phyloP scores from a whole-genome alignment of 495 filamentous ascomycete species.

The Terfezia boudieri region DNA sequence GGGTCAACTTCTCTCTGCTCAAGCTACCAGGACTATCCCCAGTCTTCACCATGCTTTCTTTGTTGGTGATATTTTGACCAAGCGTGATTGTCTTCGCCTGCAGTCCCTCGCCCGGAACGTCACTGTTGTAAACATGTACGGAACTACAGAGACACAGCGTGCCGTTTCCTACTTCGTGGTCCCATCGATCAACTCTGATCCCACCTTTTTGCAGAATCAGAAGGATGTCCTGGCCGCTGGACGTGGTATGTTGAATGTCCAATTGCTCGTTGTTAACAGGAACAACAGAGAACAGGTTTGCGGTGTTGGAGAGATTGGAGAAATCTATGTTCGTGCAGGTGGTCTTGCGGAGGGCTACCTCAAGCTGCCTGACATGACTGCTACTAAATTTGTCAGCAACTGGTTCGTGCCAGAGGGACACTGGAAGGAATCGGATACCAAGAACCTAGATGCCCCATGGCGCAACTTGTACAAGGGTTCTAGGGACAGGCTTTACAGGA shows the following conservation, averaged over 20 bases:
- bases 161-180: constrained; percentile 77
- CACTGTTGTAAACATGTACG: constrained; percentile 75
- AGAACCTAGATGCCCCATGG: constrained; percentile 46
- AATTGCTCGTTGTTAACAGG: constrained; percentile 73
- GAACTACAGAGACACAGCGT: constrained; percentile 74
- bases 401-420: constrained; percentile 63
- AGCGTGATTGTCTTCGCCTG: constrained; percentile 59
- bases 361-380: constrained; percentile 42
- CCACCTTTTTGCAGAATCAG: constrained; percentile 44
- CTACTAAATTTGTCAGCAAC: constrained; percentile 65
- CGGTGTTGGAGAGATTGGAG: constrained; percentile 58
- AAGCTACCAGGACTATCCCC: constrained; percentile 55
- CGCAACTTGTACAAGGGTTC: constrained; percentile 59
- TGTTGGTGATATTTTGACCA: constrained; percentile 80
- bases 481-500: constrained; percentile 66
- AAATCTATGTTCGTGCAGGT: constrained; percentile 72
- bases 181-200: constrained; percentile 42
- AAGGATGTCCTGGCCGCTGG: constrained; percentile 70
- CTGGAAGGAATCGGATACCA: constrained; percentile 43
- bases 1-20: constrained; percentile 87
- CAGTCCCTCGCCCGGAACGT: constrained; percentile 59
- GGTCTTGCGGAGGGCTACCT: constrained; percentile 81
- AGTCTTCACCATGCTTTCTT: constrained; percentile 67
- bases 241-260: constrained; percentile 78
- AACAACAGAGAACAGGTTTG: constrained; percentile 51